These are phyloP conservation scores for Epichloe uncinata DNA, from an alignment of 2,329 filamentous ascomycete species.

Conservation along the genomic window DNA sequence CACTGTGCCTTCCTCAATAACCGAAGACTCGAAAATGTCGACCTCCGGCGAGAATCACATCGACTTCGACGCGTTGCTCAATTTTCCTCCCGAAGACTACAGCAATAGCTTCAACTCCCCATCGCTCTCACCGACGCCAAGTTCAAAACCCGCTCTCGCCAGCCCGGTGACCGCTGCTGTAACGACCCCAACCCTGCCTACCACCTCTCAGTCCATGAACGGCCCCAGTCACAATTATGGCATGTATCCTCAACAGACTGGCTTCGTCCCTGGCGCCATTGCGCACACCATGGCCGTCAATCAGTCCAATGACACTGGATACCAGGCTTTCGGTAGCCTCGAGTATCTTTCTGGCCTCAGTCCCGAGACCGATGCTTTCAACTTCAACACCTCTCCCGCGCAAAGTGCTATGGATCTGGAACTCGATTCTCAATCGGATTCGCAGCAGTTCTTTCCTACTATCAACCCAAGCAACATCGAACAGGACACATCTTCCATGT, in stretches of 20 bases:
- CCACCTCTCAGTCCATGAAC: conserved; percentile 49
- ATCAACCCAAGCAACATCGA: conserved; percentile 65
- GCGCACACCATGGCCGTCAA: conserved; percentile 70
- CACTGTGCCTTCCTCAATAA: not conserved
- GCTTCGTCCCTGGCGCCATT: conserved; percentile 73
- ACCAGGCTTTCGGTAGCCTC: conserved; percentile 34
- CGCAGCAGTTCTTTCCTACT: conserved; percentile 51
- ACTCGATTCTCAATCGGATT: conserved; percentile 31
- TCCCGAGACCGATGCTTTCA: conserved; percentile 52
- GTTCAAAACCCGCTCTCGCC: conserved; percentile 40
- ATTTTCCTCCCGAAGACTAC: conserved; percentile 47
- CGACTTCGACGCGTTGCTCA: conserved; percentile 44
- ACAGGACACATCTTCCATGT: conserved; percentile 37
- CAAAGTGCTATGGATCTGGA: conserved; percentile 51
- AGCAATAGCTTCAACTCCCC: conserved; percentile 45
- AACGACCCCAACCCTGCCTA: conserved; percentile 41
- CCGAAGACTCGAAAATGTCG: conserved; percentile 22
- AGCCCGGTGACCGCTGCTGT: conserved; percentile 38
- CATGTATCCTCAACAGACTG: conserved; percentile 89
- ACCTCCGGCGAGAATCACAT: conserved; percentile 31
- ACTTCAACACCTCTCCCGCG: conserved; percentile 58
- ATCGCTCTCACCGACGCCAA: conserved; percentile 39
- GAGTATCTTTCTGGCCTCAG: conserved; percentile 43
- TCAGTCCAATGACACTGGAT: conserved; percentile 43
- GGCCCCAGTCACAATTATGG: conserved; percentile 92